Conservation (phyloP, 2,329 filamentous ascomycete species). For the Cryphonectria nitschkei region DNA sequence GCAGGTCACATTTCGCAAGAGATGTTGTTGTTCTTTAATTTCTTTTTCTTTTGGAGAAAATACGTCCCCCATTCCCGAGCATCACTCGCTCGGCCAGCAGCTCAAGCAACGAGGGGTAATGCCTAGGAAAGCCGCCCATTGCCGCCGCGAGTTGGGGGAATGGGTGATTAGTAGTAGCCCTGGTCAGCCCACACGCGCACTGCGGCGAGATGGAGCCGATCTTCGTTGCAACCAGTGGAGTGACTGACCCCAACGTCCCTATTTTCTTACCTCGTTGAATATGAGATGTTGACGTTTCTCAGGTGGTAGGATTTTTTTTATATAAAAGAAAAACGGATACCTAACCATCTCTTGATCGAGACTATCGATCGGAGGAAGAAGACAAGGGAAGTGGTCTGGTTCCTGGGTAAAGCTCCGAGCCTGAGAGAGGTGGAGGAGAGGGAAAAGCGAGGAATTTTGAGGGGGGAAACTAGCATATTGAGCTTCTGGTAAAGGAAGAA, state of each 20-base stretch:
- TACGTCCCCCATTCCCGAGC: neutral
- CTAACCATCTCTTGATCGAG: neutral
- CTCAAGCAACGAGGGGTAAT: constrained; percentile 24
- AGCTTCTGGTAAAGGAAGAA: too few species aligned
- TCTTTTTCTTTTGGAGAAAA: neutral
- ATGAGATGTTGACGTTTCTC: neutral
- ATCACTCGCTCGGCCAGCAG: neutral
- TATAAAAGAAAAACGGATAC: too few species aligned
- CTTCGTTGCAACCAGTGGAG: neutral
- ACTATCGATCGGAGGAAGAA: neutral
- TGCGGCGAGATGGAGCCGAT: constrained; percentile 4
- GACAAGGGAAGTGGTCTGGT: neutral
- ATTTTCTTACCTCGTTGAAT: constrained; percentile 4
- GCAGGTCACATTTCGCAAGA: neutral
- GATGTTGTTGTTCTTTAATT: neutral
- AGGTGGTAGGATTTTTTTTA: neutral
- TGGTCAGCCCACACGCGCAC: neutral
- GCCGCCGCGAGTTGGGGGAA: constrained; percentile 33
- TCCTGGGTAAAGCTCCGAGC: neutral
- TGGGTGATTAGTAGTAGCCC: neutral
- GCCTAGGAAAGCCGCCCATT: constrained; percentile 40
- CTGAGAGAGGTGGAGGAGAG: neutral
- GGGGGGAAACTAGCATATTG: neutral
- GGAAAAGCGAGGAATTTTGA: neutral
- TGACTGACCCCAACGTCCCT: neutral